Evolutionary conservation across 83 land plant genomes (phyloP), one percentile per base, ranked within the genome.

Genomic region (Picea abies): DNA sequence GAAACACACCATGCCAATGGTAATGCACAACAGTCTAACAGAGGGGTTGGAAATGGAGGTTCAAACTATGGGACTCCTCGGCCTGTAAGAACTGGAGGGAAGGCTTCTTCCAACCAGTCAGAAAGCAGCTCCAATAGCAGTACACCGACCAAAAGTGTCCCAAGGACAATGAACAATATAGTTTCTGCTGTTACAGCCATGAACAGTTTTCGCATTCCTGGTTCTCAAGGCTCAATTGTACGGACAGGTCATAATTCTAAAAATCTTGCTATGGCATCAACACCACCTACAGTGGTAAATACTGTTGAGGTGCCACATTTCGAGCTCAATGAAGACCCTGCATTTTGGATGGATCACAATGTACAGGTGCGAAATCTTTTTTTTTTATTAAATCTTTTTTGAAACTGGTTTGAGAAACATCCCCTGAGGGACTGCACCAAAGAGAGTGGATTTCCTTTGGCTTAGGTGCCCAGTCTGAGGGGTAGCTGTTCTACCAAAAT

Each of bases 341-440:
- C 98, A 7, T 97, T 97, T 76, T 97, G 99, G 99, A 89, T 90
- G 88, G 98, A 97, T 66, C 96, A 95, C 85, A 97, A 92, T 91
- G 98, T 97, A 22, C 99, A 97, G 93, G 99, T 97, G 61, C 22
- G 62, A 35, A 8, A 63, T 60, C 63, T 61, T 75, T 77, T 25
- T 12, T 81, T 49, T 81, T 35, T 49, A 14, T 32, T 37, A 37
- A 81, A 35, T n/a, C 56, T 16, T 52, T 26, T 25, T 67, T 25
- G 14, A 44, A 65, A 52, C 12, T 52, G 56, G 56, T 11, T 52
- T 52, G 2, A 52, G 56, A 52, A 52, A 52, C 14, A 52, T 52
- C 12, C 56, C 56, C 12, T 52, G 56, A 52, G 56, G 56, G 56
- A 12, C 56, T 52, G 56, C 56, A 52, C 14, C 2, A 52, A 3